A percentile compares a stretch with the other conserved stretches of the same genome.
These are phyloP conservation scores for Phytophthora citricola DNA, from an alignment of 352 stramenopile genomes.

Conservation along the genomic window DNA sequence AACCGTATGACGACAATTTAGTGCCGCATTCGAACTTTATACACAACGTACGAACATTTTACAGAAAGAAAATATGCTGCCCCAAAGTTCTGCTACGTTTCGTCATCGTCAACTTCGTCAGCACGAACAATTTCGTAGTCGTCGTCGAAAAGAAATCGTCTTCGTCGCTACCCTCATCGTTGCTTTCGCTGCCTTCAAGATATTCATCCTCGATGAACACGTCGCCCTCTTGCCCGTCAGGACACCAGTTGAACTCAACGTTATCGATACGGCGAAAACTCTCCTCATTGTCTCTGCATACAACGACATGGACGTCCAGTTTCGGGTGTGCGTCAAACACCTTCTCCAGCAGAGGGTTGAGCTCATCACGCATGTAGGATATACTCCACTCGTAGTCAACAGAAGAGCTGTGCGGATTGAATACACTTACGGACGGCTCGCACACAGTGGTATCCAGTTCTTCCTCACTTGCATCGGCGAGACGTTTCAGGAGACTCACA, in stretches of 20 bases:
- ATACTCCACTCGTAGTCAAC: slow-evolving; percentile 34
- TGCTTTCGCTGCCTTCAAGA: slow-evolving; percentile 12
- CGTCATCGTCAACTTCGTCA: slow-evolving; percentile 14
- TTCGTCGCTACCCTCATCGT: slow-evolving; percentile 18
- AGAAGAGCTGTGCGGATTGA: slow-evolving; percentile 26
- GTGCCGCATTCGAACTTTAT: background rate
- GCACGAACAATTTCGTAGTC: slow-evolving; percentile 22
- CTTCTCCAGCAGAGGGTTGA: slow-evolving; percentile 47
- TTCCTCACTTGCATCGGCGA: slow-evolving; percentile 23
- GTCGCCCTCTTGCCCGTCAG: slow-evolving; percentile 23
- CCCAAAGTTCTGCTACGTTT: background rate
- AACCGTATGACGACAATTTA: slow-evolving; percentile 3
- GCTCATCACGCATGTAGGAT: slow-evolving; percentile 33
- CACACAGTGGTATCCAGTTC: slow-evolving; percentile 20
- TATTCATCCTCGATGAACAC: slow-evolving; percentile 37
- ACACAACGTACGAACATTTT: no score
- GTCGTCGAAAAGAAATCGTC: slow-evolving; percentile 28
- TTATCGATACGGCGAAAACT: slow-evolving; percentile 37
- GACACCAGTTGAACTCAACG: slow-evolving; percentile 33
- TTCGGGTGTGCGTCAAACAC: slow-evolving; percentile 19
- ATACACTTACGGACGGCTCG: slow-evolving; percentile 32
- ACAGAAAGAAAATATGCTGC: no score
- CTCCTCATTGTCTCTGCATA: slow-evolving; percentile 21
- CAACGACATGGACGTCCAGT: slow-evolving; percentile 31
- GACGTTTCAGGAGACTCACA: slow-evolving; percentile 28